These are phyloP conservation scores for Metarhizium brunneum DNA, from an alignment of 2,329 filamentous ascomycete genomes.

Conservation along the genomic window DNA sequence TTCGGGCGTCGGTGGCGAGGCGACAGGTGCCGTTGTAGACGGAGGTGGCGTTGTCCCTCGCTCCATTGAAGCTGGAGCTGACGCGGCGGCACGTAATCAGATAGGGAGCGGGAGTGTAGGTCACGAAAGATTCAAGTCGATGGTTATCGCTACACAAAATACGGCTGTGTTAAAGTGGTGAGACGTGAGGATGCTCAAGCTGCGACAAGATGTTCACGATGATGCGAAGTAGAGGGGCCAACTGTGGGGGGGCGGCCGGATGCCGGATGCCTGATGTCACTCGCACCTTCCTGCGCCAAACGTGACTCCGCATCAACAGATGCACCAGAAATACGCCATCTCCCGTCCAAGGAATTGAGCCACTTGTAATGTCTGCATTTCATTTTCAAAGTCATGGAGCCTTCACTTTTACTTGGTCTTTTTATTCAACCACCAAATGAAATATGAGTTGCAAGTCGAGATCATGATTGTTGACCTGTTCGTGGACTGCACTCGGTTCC, in stretches of 20 bases:
- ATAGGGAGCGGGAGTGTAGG: background rate
- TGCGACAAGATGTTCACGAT: background rate
- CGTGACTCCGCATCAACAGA: too few species aligned
- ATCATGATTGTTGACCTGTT: too few species aligned
- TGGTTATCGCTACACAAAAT: background rate
- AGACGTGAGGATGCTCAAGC: background rate
- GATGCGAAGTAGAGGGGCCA: background rate
- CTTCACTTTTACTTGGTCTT: too few species aligned
- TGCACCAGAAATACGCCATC: too few species aligned
- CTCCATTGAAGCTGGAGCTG: slow-evolving; percentile 29
- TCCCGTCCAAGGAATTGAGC: too few species aligned
- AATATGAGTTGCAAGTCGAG: too few species aligned
- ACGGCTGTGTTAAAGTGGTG: background rate
- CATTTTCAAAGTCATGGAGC: too few species aligned
- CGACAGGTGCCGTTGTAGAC: slow-evolving; percentile 15
- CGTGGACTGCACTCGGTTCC: too few species aligned
- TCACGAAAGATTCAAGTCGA: background rate
- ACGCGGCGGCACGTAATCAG: background rate
- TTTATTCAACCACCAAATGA: too few species aligned
- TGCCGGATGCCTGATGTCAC: background rate
- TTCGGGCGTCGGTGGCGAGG: slow-evolving; percentile 44
- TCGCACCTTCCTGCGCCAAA: background rate
- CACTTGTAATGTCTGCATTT: too few species aligned
- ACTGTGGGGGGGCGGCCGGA: background rate
- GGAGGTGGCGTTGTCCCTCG: slow-evolving; percentile 36